Conservation (phyloP, 2,329 filamentous ascomycete genomes). For the Graphium sp. region DNA sequence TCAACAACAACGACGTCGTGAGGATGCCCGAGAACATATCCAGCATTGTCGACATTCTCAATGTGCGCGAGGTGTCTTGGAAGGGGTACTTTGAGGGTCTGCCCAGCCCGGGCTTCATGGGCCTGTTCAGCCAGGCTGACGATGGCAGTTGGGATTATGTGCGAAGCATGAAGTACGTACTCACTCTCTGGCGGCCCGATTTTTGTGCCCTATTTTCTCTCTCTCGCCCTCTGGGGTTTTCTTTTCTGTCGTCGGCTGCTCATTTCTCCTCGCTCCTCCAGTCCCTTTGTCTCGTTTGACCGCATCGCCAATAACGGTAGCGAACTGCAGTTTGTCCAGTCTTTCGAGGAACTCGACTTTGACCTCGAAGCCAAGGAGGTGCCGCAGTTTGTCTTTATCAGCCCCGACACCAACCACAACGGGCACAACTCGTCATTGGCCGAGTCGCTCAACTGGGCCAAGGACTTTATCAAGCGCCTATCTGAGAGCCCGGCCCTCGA, state of each 20-base stretch:
- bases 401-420: constrained; percentile 47
- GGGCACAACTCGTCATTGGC: constrained; percentile 41
- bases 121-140: constrained; percentile 5
- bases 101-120: constrained; percentile 12
- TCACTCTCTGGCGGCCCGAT: too few species aligned
- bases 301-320: constrained; percentile 18
- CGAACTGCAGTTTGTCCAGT: constrained; percentile 43
- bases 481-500: constrained; percentile 31
- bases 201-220: too few species aligned
- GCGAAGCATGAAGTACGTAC: too few species aligned
- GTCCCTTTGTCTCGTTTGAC: constrained; percentile 23
- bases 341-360: constrained; percentile 41
- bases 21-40: constrained; percentile 11
- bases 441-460: constrained; percentile 32
- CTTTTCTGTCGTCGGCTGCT: background rate
- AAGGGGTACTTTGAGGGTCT: constrained; percentile 17
- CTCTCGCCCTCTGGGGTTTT: too few species aligned
- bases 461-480: constrained; percentile 33
- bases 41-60: constrained; percentile 17
- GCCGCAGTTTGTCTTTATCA: constrained; percentile 49
- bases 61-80: constrained; percentile 13
- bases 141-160: constrained; percentile 9
- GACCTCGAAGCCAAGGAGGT: constrained; percentile 37
- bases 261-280: constrained; percentile 9
- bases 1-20: constrained; percentile 30